These are phyloP conservation scores for Trichoderma sp. DNA, from an alignment of 2,329 filamentous ascomycete species.

Conservation along the genomic window DNA sequence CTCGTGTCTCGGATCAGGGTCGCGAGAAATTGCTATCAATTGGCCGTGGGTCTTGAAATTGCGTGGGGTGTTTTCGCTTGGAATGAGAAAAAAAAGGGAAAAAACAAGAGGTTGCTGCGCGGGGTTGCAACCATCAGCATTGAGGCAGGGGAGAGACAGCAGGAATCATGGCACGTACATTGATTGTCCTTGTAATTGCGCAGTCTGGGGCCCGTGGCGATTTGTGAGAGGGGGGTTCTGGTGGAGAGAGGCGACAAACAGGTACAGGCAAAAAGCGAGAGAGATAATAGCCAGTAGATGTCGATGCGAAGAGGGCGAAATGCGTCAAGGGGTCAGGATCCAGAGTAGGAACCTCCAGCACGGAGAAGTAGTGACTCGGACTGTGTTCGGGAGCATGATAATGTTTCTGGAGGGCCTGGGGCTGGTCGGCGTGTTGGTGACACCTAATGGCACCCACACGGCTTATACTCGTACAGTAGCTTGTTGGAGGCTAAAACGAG, in stretches of 20 bases:
- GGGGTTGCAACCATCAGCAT: slow-evolving; percentile 19
- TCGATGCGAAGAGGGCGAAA: not conserved
- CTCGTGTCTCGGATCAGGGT: slow-evolving; percentile 20
- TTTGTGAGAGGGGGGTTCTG: not conserved
- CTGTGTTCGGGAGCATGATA: slow-evolving; percentile 42
- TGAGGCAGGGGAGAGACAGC: slow-evolving; percentile 7
- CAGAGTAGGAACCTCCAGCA: slow-evolving; percentile 41
- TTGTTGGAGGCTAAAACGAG: not conserved
- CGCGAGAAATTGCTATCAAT: slow-evolving; percentile 18
- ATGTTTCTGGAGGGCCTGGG: slow-evolving; percentile 23
- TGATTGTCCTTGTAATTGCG: not conserved
- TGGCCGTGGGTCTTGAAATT: slow-evolving; percentile 9
- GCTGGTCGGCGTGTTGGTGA: slow-evolving; percentile 18
- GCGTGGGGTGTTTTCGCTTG: slow-evolving; percentile 18
- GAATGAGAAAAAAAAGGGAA: slow-evolving; percentile 6
- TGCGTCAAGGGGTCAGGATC: slow-evolving; percentile 40
- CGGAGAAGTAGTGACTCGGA: slow-evolving; percentile 40
- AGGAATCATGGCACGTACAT: not conserved
- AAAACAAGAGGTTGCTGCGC: slow-evolving; percentile 18
- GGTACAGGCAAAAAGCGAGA: not conserved
- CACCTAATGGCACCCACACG: slow-evolving; percentile 19
- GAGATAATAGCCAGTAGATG: not conserved
- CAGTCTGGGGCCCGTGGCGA: not conserved
- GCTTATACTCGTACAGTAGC: not conserved
- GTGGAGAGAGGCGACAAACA: not conserved